Conservation (phyloP, 257 asterid genomes). For the Gardenia jasminoides region DNA sequence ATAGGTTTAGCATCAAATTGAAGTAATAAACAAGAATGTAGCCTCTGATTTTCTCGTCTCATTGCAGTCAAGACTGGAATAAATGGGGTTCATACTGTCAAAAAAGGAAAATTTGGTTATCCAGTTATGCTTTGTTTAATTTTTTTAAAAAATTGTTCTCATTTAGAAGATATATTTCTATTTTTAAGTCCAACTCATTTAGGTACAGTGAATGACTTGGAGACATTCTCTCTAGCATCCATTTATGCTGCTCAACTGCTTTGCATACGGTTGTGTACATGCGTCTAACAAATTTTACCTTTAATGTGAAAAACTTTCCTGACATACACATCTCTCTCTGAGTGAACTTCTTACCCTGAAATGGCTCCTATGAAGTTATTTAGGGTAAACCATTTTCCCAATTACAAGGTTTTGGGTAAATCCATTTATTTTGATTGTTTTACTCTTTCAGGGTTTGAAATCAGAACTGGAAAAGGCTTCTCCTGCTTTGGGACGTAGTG, state of each 20-base stretch:
- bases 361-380: background rate
- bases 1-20: no score
- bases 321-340: background rate
- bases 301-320: background rate
- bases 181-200: background rate
- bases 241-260: background rate
- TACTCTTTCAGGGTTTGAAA: slow-evolving; percentile 68
- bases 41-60: no score
- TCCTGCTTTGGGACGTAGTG: slow-evolving; percentile 95
- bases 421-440: slow-evolving; percentile 15
- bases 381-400: background rate
- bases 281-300: background rate
- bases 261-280: background rate
- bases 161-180: background rate
- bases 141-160: no score
- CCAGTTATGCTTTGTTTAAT: background rate
- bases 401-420: background rate
- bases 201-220: background rate
- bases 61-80: background rate
- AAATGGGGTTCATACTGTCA: background rate
- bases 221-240: background rate
- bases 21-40: no score
- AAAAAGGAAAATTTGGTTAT: background rate
- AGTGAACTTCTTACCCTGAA: background rate
- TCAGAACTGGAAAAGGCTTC: slow-evolving; percentile 97